Evolutionary conservation across 192 early-diverging fungal species (phyloP), one percentile per base, ranked within the genome.

Genomic region (Mortierella claussenii): DNA sequence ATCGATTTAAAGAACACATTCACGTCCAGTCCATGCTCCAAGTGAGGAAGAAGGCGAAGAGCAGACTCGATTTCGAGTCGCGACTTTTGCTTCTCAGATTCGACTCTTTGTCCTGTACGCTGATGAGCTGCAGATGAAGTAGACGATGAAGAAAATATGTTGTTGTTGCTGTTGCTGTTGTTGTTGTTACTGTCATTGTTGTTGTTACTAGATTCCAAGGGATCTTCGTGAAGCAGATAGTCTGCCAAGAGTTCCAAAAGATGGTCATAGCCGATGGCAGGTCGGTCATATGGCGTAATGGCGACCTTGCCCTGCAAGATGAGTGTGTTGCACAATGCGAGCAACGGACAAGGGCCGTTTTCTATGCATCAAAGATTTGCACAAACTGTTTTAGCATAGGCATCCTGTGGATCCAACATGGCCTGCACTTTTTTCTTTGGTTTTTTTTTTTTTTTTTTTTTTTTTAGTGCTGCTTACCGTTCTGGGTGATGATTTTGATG

Each of bases 271-370:
- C 79, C 85, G 21, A 94, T 86, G 0, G 74, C 75, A 2, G 80
- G 71, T 24, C 85, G 71, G 33, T 87, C 83, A 43, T 78, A 78
- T 8, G 85, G 79, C 9, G 34, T 60, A 36, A 97, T 82, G 9
- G 71, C 68, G 23, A 96, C 81, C 34, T 87, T 86, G 15, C 88
- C 89, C 10, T 88, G 81, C 13, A 98, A 81, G 17, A 94, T 70
- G 24, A 98, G 83, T 8, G 91, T 91, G 74, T 98, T 98, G 50
- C 85, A 83, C 9, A 97, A 82, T 15, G 94, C 92, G 4, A 96
- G 79, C 37, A 97, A 68, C 18, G 96, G 96, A 74, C 96, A 97
- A 0, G 96, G 96, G 0, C 96, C 96, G 74, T 97, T 97, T 54
- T 88, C 89, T 86, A 47, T 28, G 20, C 28, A 23, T 47, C 24